Base-by-base conservation (phyloP, 352 stramenopile genomes). In the Pythium sukuiense region DNA sequence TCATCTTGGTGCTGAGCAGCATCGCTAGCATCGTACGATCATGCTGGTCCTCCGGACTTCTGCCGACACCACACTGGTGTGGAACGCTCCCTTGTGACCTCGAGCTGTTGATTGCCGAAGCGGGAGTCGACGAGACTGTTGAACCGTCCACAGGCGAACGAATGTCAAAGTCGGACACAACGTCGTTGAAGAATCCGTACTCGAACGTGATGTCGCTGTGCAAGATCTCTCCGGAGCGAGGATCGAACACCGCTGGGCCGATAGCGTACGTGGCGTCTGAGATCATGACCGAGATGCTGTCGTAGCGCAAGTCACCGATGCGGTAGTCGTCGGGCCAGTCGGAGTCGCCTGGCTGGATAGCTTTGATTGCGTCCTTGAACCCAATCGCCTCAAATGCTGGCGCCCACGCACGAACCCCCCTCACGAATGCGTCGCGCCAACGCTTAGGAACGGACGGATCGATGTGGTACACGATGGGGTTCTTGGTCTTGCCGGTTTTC, bases 131-230 rank as follows among this genome's bases (percentile, higher is more conserved):
- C 12, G 41, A 14, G 6, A 61, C 20, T 13, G 67, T 20, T 18
- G 74, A 74, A 11, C 77, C 70, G 11, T 65, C 62, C n/a, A 81
- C 65, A 9, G 74, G 73, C 1, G 81, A 86, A 37, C 67, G 62
- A 18, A 84, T 7, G 52, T 85, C 75, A 39, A 92, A 89, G 41
- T 85, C 73, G 6, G 57, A 14, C 55, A 92, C 76, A 2, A 80
- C 87, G 26, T 77, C 74, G 32, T 94, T 77, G 62, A 96, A 88
- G 71, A 95, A 97, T 0, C 87, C 88, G 62, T 92, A 91, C 57
- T 92, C 87, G 32, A 97, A 93, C 9, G 87, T 71, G 58, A 97
- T 96, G 59, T 91, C 81, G 59, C 83, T 93, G 70, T 93, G 81
- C 8, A 97, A 70, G 33, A 96, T 97, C 76, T 97, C 88, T 0